Evolutionary conservation across 805 yeast genomes (phyloP).

Genomic region (Nakazawaea molendinolei): DNA sequence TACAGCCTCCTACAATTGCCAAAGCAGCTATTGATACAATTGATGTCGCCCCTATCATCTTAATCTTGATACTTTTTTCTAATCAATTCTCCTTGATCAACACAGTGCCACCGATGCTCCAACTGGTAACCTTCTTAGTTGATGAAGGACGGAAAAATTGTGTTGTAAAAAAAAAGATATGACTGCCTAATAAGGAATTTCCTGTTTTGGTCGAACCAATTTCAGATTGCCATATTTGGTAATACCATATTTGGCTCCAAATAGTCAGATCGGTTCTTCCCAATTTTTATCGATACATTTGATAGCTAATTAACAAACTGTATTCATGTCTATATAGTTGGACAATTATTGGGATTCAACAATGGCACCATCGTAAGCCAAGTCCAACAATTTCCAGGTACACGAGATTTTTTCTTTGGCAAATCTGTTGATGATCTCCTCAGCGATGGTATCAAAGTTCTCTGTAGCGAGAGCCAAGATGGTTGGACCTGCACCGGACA

Average conservation of each 20-base stretch:
- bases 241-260: too few species aligned
- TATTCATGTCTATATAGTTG: too few species aligned
- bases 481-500: slow-evolving; percentile 98
- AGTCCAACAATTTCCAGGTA: slow-evolving; percentile 75
- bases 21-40: slow-evolving; percentile 23
- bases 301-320: not conserved
- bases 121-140: not conserved
- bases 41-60: slow-evolving; percentile 19
- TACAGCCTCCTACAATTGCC: slow-evolving; percentile 30
- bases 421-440: slow-evolving; percentile 66
- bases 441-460: slow-evolving; percentile 78
- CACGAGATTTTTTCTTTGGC: slow-evolving; percentile 59
- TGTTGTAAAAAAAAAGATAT: not conserved
- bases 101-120: not conserved
- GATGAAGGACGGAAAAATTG: not conserved
- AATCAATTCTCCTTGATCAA: too few species aligned
- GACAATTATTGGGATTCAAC: slow-evolving; percentile 35
- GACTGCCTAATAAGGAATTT: slow-evolving; percentile 1
- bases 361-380: slow-evolving; percentile 83
- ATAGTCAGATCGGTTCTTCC: too few species aligned
- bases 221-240: too few species aligned
- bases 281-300: not conserved
- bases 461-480: slow-evolving; percentile 88
- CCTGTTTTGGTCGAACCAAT: too few species aligned
- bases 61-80: slow-evolving; percentile 1